phyloP scores from a whole-genome alignment of 306 rosid species.

The Fragaria vesca region DNA sequence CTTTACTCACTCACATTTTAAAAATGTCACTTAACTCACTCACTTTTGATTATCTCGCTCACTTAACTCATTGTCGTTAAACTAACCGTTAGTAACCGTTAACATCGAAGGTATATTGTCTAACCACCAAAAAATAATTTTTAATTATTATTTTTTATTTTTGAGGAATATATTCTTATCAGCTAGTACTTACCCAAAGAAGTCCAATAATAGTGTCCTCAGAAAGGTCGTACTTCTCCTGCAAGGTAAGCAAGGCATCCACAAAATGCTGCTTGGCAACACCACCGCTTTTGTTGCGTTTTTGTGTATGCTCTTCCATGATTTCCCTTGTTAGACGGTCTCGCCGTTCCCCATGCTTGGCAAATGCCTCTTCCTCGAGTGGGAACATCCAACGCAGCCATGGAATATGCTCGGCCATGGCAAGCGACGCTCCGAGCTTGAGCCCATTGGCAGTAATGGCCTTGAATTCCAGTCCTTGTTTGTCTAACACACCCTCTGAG shows the following conservation, averaged over 20 bases:
- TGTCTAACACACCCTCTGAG: constrained; percentile 62
- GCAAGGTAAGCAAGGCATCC: constrained; percentile 75
- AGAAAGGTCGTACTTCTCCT: constrained; percentile 76
- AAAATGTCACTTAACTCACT: too few relatives aligned
- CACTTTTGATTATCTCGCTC: too few relatives aligned
- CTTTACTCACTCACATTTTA: too few relatives aligned
- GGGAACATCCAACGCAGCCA: constrained; percentile 96
- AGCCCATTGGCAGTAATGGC: constrained; percentile 63
- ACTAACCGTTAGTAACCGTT: too few relatives aligned
- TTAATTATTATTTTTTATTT: too few relatives aligned
- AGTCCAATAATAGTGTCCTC: constrained; percentile 92
- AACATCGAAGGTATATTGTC: too few relatives aligned
- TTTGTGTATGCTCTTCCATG: constrained; percentile 85
- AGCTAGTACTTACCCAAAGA: constrained; percentile 56
- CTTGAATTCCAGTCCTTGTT: constrained; percentile 75
- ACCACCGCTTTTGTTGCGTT: constrained; percentile 55
- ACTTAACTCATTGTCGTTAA: too few relatives aligned
- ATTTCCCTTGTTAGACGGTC: constrained; percentile 74
- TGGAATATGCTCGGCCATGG: constrained; percentile 79
- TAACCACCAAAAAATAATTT: too few relatives aligned
- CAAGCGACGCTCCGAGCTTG: constrained; percentile 76
- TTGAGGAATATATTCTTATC: not conserved
- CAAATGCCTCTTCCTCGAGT: constrained; percentile 75
- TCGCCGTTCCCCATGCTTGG: constrained; percentile 66
- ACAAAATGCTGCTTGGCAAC: constrained; percentile 83